Evolutionary conservation across 129 eudicot species (phyloP), one percentile per base, ranked within the genome.

Genomic region (Scalesia atractyloides): DNA sequence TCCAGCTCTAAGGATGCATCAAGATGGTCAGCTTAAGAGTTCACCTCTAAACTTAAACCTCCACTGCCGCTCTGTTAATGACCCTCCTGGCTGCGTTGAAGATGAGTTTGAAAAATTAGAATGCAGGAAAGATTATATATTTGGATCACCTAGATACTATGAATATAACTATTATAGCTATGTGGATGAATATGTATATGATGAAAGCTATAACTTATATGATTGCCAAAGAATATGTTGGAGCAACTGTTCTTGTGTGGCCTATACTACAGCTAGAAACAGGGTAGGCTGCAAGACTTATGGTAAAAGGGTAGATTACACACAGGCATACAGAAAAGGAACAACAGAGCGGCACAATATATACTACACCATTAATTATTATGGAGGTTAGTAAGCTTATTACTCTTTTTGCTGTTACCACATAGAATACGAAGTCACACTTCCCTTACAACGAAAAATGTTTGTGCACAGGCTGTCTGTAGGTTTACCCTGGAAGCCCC

Each of bases 211-310:
- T 15, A 84, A 76, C 51, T 58, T 80, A 74, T 64, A 49, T 76
- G 85, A 84, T 64, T 80, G 85, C 70, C 47, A 73, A 67, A 64
- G 46, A 20, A 37, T 72, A 71, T 84, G 88, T 43, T 39, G 64
- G 80, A 60, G 52, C 6, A 56, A 76, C 17, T 84, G 83, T 73
- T 73, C 85, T 7, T 84, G 85, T 51, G 44, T 19, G 14, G 85
- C 85, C 34, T 84, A 18, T 73, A 72, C 83, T 20, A 24, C 72
- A 9, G 62, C 33, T 1, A 3, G 36, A 30, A 77, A 73, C 68
- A 54, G 53, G 46, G 77, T 44, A 34, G 88, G 85, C 14, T 84
- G 88, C 78, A 37, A 74, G 57, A 68, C 60, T 72, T 84, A 70
- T 17, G 62, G 69, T 48, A 10, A 17, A 73, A 48, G n/a, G n/a